Percentiles rank a stretch among this genome's conserved stretches.
These are phyloP conservation scores for Cladosporium oxysporum DNA, from an alignment of 2,329 filamentous ascomycete species.

Conservation along the genomic window DNA sequence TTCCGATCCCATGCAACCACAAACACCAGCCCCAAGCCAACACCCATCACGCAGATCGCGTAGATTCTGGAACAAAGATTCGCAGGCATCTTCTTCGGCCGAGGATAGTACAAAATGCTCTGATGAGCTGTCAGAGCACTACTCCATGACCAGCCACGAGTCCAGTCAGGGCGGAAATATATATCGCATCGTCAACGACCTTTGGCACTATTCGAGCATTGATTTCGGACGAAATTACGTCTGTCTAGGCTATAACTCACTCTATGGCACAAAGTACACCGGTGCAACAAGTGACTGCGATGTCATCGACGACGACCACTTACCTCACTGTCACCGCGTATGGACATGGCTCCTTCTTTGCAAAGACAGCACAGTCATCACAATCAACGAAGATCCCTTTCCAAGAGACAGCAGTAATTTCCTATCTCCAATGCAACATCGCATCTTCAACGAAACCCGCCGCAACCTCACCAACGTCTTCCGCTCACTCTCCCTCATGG, in stretches of 20 bases:
- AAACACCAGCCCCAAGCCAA: constrained; percentile 23
- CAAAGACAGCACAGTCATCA: constrained; percentile 69
- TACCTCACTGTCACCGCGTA: constrained; percentile 44
- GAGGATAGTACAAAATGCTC: constrained; percentile 24
- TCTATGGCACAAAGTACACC: constrained; percentile 43
- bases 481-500: constrained; percentile 59
- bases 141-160: constrained; percentile 30
- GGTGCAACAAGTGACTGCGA: constrained; percentile 42
- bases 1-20: constrained; percentile 51
- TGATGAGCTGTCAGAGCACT: constrained; percentile 34
- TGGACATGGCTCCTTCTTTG: constrained; percentile 75
- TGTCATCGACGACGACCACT: constrained; percentile 3
- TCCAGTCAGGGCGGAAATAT: constrained; percentile 43
- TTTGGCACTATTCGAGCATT: constrained; percentile 75
- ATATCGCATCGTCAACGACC: constrained; percentile 64
- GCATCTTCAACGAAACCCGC: constrained; percentile 53
- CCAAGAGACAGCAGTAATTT: constrained; percentile 37
- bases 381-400: constrained; percentile 64
- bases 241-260: constrained; percentile 71
- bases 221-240: constrained; percentile 70
- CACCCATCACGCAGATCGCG: constrained; percentile 21
- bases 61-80: constrained; percentile 20
- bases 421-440: constrained; percentile 45
- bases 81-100: constrained; percentile 20
- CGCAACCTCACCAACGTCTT: constrained; percentile 64